Evolutionary conservation across 768 basidiomycete genomes (phyloP), one percentile per base, ranked within the genome.

Genomic region (Tulasnella sp.): DNA sequence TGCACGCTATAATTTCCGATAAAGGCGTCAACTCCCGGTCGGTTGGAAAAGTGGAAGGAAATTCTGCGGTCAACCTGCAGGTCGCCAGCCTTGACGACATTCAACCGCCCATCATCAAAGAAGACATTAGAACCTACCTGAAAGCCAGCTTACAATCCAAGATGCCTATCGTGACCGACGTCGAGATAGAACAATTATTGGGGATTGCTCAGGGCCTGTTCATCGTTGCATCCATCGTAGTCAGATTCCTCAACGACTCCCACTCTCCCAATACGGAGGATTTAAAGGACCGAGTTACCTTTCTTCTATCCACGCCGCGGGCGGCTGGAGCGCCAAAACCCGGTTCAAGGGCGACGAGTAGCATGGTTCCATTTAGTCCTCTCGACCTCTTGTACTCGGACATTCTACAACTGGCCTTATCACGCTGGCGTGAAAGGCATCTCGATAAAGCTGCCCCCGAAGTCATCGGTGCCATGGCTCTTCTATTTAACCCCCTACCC

Each of bases 71-170:
- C 1, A 43, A 26, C 19, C 53, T 55, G 10, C 11, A 34, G 11
- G 26, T 43, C 19, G 38, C 42, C 9, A 34, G 32, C 4, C 43
- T 62, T 23, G 60, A 62, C 49, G 61, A 62, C 27, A 58, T 62
- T 15, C 60, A 62, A 34, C 11, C 26, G 13, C 24, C 54, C 17
- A 43, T 60, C 23, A 44, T 58, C 26, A 43, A 56, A 27, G 32
- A 17, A 11, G 61, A 62, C 38, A 62, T 62, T 19, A 26, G 32
- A 17, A 34, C 48, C n/a, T 62, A 62, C 34, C 60, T 62, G 3
- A n/a, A 47, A 19, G 27, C 29, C 24, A 5, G 5, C 13, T 45
- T 62, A 8, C 23, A 41, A 19, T 13, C 17, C 13, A 7, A 5
- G 15, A 15, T 7, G 7, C 34, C 7, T 38, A 32, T 62, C 29